Evolutionary conservation across 2,329 filamentous ascomycete species (phyloP).

Genomic region (Lasiodiplodia theobromae): DNA sequence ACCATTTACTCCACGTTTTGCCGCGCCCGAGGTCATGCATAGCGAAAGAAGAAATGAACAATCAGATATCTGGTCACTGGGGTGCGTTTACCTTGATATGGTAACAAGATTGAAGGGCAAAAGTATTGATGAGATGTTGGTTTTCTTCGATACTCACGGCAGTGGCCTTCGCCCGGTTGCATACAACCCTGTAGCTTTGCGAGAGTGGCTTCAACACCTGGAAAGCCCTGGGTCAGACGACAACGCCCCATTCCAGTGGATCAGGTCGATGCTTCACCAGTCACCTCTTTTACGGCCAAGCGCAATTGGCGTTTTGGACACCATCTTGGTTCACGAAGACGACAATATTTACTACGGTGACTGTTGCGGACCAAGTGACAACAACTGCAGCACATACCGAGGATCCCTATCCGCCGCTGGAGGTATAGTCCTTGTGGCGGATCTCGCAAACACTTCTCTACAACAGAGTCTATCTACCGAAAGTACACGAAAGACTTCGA

Average conservation of each 20-base stretch:
- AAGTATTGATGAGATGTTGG: background rate
- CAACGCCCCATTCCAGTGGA: background rate
- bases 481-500: too few species aligned
- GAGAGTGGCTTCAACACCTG: background rate
- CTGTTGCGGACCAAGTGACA: background rate
- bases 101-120: background rate
- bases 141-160: background rate
- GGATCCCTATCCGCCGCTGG: background rate
- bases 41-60: background rate
- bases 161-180: background rate
- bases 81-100: slow-evolving; percentile 8
- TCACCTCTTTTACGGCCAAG: background rate
- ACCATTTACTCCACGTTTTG: background rate
- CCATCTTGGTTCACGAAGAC: background rate
- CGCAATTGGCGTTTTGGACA: background rate
- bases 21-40: background rate
- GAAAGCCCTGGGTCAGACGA: background rate
- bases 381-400: background rate
- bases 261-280: background rate
- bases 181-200: background rate
- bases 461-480: background rate
- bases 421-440: background rate
- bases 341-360: background rate
- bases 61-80: slow-evolving; percentile 4
- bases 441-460: background rate